Evolutionary conservation across 306 rosid genomes (phyloP), one percentile per base, ranked within the genome.

Genomic region (Vigna reflexopilosa): DNA sequence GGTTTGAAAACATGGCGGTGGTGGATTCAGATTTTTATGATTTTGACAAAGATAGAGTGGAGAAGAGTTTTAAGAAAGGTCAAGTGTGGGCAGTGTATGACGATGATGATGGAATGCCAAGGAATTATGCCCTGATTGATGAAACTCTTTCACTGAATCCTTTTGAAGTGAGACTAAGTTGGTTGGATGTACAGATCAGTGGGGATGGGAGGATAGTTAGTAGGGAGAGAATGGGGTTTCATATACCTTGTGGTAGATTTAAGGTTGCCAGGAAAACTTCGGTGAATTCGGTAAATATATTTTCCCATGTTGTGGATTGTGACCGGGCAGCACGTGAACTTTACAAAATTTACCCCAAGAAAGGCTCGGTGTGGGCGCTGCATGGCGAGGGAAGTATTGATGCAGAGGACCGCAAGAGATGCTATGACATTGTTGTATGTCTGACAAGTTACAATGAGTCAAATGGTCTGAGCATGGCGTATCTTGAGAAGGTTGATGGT

Each of bases 341-440:
- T 50, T 92, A 88, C 87, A 72, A 88, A 83, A 67, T 95, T 76
- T 92, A 91, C 86, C 98, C 98, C 1, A 91, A 85, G 86, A 95
- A 95, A 85, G 98, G 97, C 14, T 92, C 98, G 0, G 93, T 95
- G 16, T 95, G 98, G 98, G 98, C 97, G 34, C 88, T 92, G 48
- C 87, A 91, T 81, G 79, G 81, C 11, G 86, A 90, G 73, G 77
- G 74, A 30, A 79, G 85, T 58, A n/a, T 64, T 42, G 88, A 73
- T 61, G 77, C 71, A 5, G 71, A 17, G 5, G 76, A 80, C 67
- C 83, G 86, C 67, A 88, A 83, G 55, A 55, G 83, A 42, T 72
- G 86, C 70, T 91, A 88, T 73, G 93, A 91, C 54, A 80, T 95
- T 67, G 91, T 87, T 50, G 86, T 95, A 70, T 85, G 87, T 71